Base-by-base conservation (phyloP, 2,329 filamentous ascomycete species). In the Aspergillus sp. region DNA sequence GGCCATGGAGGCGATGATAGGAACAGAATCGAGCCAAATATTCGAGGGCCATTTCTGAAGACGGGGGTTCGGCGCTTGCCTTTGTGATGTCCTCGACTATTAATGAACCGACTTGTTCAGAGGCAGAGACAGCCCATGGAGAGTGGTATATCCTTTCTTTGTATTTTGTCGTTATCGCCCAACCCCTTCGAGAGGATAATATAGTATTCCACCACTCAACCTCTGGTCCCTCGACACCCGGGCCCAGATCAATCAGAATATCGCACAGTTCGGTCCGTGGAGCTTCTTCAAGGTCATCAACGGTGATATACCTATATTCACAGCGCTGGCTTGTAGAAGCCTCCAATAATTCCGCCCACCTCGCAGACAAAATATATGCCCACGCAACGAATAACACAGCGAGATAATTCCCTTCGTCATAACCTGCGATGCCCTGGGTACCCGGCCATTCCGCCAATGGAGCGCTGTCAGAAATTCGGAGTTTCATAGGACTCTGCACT, bases 331-430 rank as follows among this genome's bases (percentile, higher is more conserved):
- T 17, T 29, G 38, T 11, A 23, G 10, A 17, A 31, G 17, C 7
- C 11, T 14, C 34, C 17, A 46, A 21, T 34, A 34, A 21, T 14
- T 46, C 45, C 13, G 29, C 45, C 45, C 45, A 46, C 29, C 45
- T 23, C 17, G 45, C 45, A 20, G 45, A 46, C 21, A 46, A 16
- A 46, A 46, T 46, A 46, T 46, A 46, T 19, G 45, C 45, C 45
- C 29, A 46, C 3, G 45, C 45, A 32, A 46, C 25, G 45, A 34
- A 46, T 21, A 46, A 36, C 9, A 46, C 29, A 14, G 25, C 17
- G 34, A 46, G 23, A 14, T 46, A 46, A 16, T 46, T 46, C 17
- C 29, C 45, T 13, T 46, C 45, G 29, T 46, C 29, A 46, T 34
- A 16, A 14, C 17, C 29, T 9, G 7, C 14, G 17, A 46, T 32